Conservation (phyloP, 257 asterid species). For the Nicotiana tabacum region DNA sequence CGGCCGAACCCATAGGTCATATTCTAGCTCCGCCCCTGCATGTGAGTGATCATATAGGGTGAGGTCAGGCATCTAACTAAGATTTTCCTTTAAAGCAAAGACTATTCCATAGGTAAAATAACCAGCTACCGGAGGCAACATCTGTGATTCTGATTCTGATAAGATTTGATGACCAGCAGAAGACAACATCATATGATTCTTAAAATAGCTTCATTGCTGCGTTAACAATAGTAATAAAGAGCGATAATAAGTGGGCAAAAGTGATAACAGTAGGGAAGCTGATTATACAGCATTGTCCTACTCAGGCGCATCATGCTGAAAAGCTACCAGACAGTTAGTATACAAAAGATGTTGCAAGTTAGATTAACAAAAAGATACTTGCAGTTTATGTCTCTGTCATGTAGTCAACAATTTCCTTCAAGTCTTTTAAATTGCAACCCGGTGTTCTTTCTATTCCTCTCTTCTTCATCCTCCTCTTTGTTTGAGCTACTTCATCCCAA, state of each 20-base stretch:
- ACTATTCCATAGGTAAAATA: background rate
- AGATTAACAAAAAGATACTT: background rate
- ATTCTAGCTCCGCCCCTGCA: too few relatives aligned
- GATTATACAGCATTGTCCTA: too few relatives aligned
- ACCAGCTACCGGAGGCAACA: too few relatives aligned
- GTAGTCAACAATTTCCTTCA: constrained; percentile 47
- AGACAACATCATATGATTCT: background rate
- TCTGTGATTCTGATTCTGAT: too few relatives aligned
- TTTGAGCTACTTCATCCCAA: constrained; percentile 60
- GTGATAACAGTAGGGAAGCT: too few relatives aligned
- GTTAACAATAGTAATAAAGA: too few relatives aligned
- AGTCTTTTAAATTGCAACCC: constrained; percentile 49
- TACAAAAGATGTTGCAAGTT: too few relatives aligned
- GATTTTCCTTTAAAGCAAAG: background rate
- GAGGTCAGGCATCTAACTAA: background rate
- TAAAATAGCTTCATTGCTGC: too few relatives aligned
- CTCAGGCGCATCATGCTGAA: too few relatives aligned
- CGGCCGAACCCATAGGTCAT: too few relatives aligned
- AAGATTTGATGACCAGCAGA: background rate
- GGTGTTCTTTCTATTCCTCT: constrained; percentile 43
- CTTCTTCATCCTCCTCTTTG: constrained; percentile 49
- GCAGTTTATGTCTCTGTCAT: background rate
- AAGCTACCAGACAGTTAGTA: too few relatives aligned
- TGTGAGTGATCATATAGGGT: background rate
- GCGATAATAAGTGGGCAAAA: too few relatives aligned